Evolutionary conservation across 1,139 yeast genomes (phyloP).

Genomic region (Sugiyamaella neomexicana): DNA sequence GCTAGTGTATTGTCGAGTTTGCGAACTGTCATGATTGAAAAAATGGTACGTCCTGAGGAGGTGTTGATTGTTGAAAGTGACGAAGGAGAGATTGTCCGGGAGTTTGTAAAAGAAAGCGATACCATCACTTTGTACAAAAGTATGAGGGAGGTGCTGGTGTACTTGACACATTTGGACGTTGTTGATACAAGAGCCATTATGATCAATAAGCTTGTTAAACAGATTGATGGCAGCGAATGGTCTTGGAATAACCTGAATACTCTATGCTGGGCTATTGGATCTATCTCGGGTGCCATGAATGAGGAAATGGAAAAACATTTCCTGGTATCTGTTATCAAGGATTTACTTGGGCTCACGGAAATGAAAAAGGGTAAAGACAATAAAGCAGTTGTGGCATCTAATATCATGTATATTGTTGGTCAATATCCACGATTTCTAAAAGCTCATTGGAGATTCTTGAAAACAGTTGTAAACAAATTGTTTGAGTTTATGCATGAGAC

Average conservation of each 20-base stretch:
- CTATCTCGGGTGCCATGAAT: constrained; percentile 97
- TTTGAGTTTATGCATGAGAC: constrained; percentile 99
- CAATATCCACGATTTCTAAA: constrained; percentile 96
- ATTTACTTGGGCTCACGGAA: constrained; percentile 85
- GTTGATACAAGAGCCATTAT: constrained; percentile 91
- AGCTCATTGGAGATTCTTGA: constrained; percentile 97
- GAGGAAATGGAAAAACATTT: constrained; percentile 97
- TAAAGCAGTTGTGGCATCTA: constrained; percentile 98
- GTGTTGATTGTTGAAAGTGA: constrained; percentile 95
- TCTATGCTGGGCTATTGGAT: constrained; percentile 99
- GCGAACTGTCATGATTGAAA: constrained; percentile 88
- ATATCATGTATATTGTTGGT: constrained; percentile 98
- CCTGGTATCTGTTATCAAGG: constrained; percentile 88
- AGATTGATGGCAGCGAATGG: constrained; percentile 97
- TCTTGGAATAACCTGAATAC: constrained; percentile 98
- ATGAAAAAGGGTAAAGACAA: constrained; percentile 97
- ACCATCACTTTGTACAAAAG: constrained; percentile 93
- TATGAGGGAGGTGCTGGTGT: constrained; percentile 93
- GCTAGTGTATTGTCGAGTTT: constrained; percentile 72
- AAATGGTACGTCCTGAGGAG: constrained; percentile 98
- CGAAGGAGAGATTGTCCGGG: constrained; percentile 98
- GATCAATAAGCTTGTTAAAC: constrained; percentile 87
- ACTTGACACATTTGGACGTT: constrained; percentile 92
- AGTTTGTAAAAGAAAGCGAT: constrained; percentile 94
- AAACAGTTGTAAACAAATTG: constrained; percentile 90